phyloP scores from a whole-genome alignment of 2,329 filamentous ascomycete species.

The Ophiostoma pallidulum region DNA sequence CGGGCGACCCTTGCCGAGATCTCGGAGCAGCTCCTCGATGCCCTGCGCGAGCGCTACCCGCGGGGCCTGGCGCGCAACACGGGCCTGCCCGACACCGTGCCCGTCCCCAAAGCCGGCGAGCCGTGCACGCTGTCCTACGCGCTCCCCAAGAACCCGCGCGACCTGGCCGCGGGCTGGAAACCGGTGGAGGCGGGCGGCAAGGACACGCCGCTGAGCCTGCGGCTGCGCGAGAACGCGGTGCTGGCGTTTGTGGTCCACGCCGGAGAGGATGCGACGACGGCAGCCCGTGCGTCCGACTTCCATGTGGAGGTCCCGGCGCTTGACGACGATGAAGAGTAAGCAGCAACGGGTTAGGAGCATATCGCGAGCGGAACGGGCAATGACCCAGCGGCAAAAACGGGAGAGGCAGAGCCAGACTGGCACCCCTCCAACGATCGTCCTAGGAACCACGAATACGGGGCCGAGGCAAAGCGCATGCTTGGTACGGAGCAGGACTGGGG shows the following conservation, averaged over 20 bases:
- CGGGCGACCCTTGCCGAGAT: slow-evolving; percentile 47
- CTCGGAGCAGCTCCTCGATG: slow-evolving; percentile 47
- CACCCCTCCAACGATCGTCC: too few species aligned
- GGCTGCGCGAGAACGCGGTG: slow-evolving; percentile 36
- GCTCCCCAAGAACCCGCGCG: slow-evolving; percentile 33
- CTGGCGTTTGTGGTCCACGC: slow-evolving; percentile 40
- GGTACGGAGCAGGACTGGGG: too few species aligned
- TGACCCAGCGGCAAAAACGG: too few species aligned
- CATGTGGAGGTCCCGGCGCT: slow-evolving; percentile 27
- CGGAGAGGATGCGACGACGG: slow-evolving; percentile 28
- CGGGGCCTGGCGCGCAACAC: slow-evolving; percentile 36
- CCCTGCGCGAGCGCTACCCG: slow-evolving; percentile 49
- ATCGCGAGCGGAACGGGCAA: too few species aligned
- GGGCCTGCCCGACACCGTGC: slow-evolving; percentile 25
- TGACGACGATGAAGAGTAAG: slow-evolving; percentile 30
- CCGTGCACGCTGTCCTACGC: slow-evolving; percentile 34
- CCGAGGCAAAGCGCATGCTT: too few species aligned
- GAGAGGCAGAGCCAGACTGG: too few species aligned
- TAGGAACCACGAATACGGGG: too few species aligned
- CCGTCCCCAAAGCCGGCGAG: slow-evolving; percentile 31
- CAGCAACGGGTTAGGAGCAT: neutral
- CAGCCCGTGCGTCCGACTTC: slow-evolving; percentile 29
- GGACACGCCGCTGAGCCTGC: slow-evolving; percentile 33
- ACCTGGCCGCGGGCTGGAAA: slow-evolving; percentile 42
- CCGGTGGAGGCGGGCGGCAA: slow-evolving; percentile 29